phyloP scores from a whole-genome alignment of 345 rosid species.

The Boechera stricta region DNA sequence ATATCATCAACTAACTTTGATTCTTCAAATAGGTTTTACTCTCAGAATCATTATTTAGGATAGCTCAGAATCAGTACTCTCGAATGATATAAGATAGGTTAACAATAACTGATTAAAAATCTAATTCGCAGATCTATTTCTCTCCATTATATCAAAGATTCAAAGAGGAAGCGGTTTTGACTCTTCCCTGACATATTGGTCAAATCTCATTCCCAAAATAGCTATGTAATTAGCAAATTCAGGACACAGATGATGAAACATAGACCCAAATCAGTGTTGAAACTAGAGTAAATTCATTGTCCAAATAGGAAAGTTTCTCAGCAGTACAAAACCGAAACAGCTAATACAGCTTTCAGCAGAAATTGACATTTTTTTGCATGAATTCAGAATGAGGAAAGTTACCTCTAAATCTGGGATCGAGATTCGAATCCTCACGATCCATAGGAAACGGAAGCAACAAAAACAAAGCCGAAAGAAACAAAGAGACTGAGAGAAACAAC shows the following conservation, averaged over 20 bases:
- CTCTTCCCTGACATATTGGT: conserved; percentile 10
- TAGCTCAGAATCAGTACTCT: not conserved
- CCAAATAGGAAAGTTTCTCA: conserved; percentile 18
- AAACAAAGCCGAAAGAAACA: conserved; percentile 80
- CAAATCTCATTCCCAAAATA: conserved; percentile 36
- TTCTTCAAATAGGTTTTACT: conserved; percentile 1
- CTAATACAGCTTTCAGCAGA: not conserved
- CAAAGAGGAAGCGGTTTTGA: conserved; percentile 24
- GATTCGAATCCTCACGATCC: conserved; percentile 67
- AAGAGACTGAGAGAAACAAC: conserved; percentile 59
- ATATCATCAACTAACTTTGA: not conserved
- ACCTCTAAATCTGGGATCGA: conserved; percentile 79
- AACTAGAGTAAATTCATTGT: not conserved
- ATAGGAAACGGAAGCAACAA: conserved; percentile 76
- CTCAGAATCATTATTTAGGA: not conserved
- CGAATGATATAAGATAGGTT: not conserved
- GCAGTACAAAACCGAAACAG: not conserved
- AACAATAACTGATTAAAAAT: not conserved
- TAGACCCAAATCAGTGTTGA: conserved; percentile 3
- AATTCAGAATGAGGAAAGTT: conserved; percentile 7
- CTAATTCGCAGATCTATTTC: not conserved
- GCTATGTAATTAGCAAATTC: conserved; percentile 19
- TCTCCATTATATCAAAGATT: conserved; percentile 2
- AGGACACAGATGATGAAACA: conserved; percentile 11
- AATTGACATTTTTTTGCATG: not conserved